phyloP scores from a whole-genome alignment of 2,329 filamentous ascomycete species.

The Coniosporium tulheliwenetii region DNA sequence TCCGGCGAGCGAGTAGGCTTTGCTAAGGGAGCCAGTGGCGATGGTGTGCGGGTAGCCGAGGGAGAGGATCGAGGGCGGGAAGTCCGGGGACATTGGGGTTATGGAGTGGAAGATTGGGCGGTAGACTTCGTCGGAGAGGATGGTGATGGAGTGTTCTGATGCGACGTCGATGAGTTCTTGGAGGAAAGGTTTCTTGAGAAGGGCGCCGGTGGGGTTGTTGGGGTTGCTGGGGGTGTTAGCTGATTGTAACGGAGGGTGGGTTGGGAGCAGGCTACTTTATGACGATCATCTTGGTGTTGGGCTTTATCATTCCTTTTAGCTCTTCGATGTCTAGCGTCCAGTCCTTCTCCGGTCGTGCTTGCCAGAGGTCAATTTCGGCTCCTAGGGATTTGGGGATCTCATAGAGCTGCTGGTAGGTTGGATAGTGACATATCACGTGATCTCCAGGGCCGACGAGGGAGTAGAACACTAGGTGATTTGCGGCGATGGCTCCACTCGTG shows the following conservation, averaged over 20 bases:
- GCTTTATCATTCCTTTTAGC: slow-evolving; percentile 46
- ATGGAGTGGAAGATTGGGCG: slow-evolving; percentile 65
- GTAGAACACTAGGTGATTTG: slow-evolving; percentile 72
- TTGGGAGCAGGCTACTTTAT: slow-evolving; percentile 28
- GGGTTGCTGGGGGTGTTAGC: too few relatives aligned
- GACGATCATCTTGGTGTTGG: slow-evolving; percentile 57
- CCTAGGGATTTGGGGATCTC: slow-evolving; percentile 58
- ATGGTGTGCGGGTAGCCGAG: slow-evolving; percentile 58
- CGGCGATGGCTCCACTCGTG: slow-evolving; percentile 65
- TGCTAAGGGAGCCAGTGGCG: slow-evolving; percentile 68
- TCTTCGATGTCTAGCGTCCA: slow-evolving; percentile 54
- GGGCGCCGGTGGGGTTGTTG: slow-evolving; percentile 66
- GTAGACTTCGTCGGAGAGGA: slow-evolving; percentile 73
- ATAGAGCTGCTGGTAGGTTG: slow-evolving; percentile 77
- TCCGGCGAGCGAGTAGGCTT: slow-evolving; percentile 70
- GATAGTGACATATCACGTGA: slow-evolving; percentile 75
- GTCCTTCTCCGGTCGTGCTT: slow-evolving; percentile 44
- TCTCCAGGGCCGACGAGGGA: slow-evolving; percentile 56
- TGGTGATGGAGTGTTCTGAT: slow-evolving; percentile 42
- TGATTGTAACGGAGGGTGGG: too few relatives aligned
- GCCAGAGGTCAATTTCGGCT: slow-evolving; percentile 65
- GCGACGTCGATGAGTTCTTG: slow-evolving; percentile 49
- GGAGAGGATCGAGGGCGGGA: slow-evolving; percentile 53
- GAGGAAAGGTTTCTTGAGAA: slow-evolving; percentile 47
- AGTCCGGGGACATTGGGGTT: slow-evolving; percentile 34